Evolutionary conservation across 75 land plant species (phyloP), one percentile per base, ranked within the genome.

Genomic region (Cunninghamia lanceolata): DNA sequence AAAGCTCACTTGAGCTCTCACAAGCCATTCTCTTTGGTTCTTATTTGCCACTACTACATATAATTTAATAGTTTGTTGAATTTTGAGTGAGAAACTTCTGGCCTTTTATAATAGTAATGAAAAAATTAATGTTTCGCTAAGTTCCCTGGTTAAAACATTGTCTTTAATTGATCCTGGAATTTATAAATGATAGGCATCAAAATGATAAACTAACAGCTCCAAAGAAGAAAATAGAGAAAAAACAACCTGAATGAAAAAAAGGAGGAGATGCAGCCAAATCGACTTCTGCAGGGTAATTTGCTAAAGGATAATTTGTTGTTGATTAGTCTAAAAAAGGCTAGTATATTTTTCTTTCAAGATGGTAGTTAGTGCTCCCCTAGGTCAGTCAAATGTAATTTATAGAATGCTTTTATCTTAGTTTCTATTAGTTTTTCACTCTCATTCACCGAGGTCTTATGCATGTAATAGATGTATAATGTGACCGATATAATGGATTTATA

Each of bases 181-280:
- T 80, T 28, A 80, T 80, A 32, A 80, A 45, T 45, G 52, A 40
- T 80, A 80, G 82, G 82, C 46, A 80, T 80, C 82, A 77, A 19
- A 77, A 77, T 19, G 80, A 80, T 10, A 80, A 45, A n/a, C 45
- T 14, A 10, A 80, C 30, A 80, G 25, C 14, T 28, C 30, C 52
- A 45, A 80, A 45, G 82, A 80, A 80, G 16, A 47, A 80, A 80
- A 45, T 10, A 1, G 82, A 80, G 82, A 80, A 80, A 43, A 80
- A n/a, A 13, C 30, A 43, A 11, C 30, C 50, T 80, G 82, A 80
- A 25, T 13, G 34, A 10, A 80, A 80, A 45, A 80, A 25, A 11
- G 82, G 14, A 43, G 82, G 47, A 45, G 52, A 80, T n/a, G 32
- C 50, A 80, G n/a, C 40, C 82, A 80, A 16, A 43, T 80, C 50